Conservation (phyloP, 768 basidiomycete genomes). For the Hygrophorus russula region DNA sequence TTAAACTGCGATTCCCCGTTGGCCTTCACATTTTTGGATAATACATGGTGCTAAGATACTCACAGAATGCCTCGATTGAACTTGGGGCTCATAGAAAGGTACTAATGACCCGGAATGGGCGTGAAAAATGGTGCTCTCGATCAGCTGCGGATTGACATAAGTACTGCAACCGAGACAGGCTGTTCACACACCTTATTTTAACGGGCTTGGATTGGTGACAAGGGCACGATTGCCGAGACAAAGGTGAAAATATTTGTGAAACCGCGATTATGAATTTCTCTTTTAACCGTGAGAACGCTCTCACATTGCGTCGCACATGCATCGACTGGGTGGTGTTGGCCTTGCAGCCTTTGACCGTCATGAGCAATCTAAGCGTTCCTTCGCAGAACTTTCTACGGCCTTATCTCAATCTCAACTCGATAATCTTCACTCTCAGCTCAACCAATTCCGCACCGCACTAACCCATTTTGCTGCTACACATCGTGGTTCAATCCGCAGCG, state of each 20-base stretch:
- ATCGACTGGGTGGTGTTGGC: constrained; percentile 71
- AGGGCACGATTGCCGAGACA: background rate
- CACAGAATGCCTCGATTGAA: too few species aligned
- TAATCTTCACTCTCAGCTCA: constrained; percentile 70
- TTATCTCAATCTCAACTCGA: constrained; percentile 71
- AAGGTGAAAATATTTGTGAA: too few species aligned
- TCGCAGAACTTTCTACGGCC: constrained; percentile 67
- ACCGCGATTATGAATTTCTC: background rate
- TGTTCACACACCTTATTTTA: background rate
- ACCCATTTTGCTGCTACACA: constrained; percentile 73
- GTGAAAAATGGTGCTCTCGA: too few species aligned
- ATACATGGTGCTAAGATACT: too few species aligned
- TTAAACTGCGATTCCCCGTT: too few species aligned
- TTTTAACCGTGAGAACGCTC: background rate
- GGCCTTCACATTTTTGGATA: too few species aligned
- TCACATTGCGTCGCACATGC: constrained; percentile 30
- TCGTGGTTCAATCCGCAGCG: constrained; percentile 69
- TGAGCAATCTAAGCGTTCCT: constrained; percentile 70
- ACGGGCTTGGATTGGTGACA: background rate
- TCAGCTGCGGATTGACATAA: too few species aligned
- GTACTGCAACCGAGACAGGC: background rate
- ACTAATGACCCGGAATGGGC: too few species aligned
- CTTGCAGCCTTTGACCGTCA: constrained; percentile 87
- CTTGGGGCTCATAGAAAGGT: too few species aligned
- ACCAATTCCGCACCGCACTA: constrained; percentile 75